Evolutionary conservation across 129 eudicot genomes (phyloP).

Genomic region (Scalesia atractyloides): DNA sequence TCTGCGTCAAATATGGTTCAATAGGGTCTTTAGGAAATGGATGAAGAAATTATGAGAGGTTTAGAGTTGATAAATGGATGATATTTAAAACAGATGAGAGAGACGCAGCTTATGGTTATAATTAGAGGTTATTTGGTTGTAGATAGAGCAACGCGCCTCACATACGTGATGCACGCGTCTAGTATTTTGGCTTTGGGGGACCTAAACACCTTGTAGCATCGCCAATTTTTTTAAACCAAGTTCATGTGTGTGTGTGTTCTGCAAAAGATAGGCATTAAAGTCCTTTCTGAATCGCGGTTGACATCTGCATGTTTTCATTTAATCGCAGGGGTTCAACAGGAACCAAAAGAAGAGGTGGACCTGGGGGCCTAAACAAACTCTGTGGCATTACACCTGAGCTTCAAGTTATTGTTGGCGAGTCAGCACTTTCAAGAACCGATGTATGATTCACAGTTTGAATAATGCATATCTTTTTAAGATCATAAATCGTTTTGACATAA

Average conservation of each 20-base stretch:
- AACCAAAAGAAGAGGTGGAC: constrained; percentile 87
- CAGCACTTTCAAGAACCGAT: constrained; percentile 89
- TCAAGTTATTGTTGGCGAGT: constrained; percentile 77
- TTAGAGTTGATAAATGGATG: too few species aligned
- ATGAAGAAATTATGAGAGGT: too few species aligned
- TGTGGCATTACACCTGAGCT: constrained; percentile 93
- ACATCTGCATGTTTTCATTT: not conserved
- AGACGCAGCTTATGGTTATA: too few species aligned
- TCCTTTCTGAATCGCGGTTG: not conserved
- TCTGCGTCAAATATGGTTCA: too few species aligned
- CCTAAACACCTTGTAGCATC: too few species aligned
- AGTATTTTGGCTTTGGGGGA: too few species aligned
- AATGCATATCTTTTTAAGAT: not conserved
- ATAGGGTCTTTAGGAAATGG: too few species aligned
- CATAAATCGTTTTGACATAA: not conserved
- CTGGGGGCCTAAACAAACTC: constrained; percentile 85
- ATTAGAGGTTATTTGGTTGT: too few species aligned
- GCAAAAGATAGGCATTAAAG: not conserved
- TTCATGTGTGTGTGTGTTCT: not conserved
- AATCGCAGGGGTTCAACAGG: constrained; percentile 56
- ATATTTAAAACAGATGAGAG: too few species aligned
- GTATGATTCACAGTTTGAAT: constrained; percentile 34
- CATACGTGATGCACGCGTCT: too few species aligned
- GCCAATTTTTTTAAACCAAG: too few species aligned
- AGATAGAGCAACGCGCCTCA: too few species aligned